These are phyloP conservation scores for Penicillium sp. DNA, from an alignment of 2,329 filamentous ascomycete species.

Conservation along the genomic window DNA sequence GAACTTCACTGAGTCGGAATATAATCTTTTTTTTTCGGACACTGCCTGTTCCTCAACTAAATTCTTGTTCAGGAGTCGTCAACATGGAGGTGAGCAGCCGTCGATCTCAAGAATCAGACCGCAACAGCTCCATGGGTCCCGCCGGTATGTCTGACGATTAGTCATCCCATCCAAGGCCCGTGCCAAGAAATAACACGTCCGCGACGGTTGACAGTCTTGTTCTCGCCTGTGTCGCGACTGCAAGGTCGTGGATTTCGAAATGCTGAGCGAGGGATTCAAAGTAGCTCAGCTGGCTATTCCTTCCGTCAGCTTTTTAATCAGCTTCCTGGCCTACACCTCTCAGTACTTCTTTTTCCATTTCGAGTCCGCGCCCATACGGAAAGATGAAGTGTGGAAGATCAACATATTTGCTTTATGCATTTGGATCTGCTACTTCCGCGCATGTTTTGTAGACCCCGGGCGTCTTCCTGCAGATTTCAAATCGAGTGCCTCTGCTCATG, in stretches of 20 bases:
- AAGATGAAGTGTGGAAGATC: constrained; percentile 56
- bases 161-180: constrained; percentile 16
- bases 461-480: constrained; percentile 53
- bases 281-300: constrained; percentile 56
- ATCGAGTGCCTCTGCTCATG: constrained; percentile 22
- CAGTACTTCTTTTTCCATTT: constrained; percentile 61
- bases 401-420: constrained; percentile 60
- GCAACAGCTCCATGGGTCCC: not conserved
- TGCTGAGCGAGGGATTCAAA: constrained; percentile 32
- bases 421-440: constrained; percentile 61
- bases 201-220: not conserved
- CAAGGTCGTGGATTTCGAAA: constrained; percentile 22
- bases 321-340: constrained; percentile 62
- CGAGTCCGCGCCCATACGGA: constrained; percentile 57
- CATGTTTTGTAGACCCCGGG: constrained; percentile 64
- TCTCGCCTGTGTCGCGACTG: not conserved
- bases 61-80: not conserved
- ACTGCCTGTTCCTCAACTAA: too few species aligned
- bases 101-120: not conserved
- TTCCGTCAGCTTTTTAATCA: constrained; percentile 57
- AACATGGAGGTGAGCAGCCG: not conserved
- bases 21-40: not conserved
- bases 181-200: constrained; percentile 25
- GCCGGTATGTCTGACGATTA: constrained; percentile 8
- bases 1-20: not conserved